A percentile compares a stretch with the other conserved stretches of the same genome.
phyloP scores from a whole-genome alignment of 2,329 filamentous ascomycete genomes.

The Dendryphion nanum region DNA sequence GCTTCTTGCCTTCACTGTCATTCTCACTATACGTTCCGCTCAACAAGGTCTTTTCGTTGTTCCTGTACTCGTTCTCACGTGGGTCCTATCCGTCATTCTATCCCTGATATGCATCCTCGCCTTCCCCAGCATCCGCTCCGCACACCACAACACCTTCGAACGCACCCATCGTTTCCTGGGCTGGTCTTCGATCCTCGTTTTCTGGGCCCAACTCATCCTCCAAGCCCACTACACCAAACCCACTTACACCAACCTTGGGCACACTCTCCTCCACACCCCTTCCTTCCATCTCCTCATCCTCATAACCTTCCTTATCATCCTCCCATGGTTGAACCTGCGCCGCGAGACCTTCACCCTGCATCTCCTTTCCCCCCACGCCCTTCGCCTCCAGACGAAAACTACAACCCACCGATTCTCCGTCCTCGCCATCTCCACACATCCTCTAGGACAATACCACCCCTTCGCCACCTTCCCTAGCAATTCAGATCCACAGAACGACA shows the following conservation, averaged over 20 bases:
- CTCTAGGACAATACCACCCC: conserved; percentile 36
- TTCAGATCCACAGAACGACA: background rate
- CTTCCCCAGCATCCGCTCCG: conserved; percentile 18
- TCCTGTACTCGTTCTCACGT: conserved; percentile 18
- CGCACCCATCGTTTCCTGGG: conserved; percentile 35
- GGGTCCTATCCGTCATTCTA: conserved; percentile 18
- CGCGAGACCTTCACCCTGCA: conserved; percentile 65
- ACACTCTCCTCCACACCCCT: conserved; percentile 14
- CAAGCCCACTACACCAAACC: background rate
- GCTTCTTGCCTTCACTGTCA: conserved; percentile 42
- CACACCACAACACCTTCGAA: conserved; percentile 34
- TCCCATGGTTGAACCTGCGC: conserved; percentile 72
- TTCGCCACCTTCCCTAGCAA: conserved; percentile 36
- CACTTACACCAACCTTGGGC: background rate
- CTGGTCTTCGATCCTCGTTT: conserved; percentile 28
- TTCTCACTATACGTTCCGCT: conserved; percentile 26
- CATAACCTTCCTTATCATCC: conserved; percentile 64
- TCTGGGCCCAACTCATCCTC: conserved; percentile 23
- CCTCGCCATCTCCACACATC: conserved; percentile 26
- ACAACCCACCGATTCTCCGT: conserved; percentile 30
- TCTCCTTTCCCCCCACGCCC: conserved; percentile 68
- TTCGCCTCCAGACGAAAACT: conserved; percentile 57
- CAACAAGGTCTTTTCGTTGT: conserved; percentile 8
- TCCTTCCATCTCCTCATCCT: conserved; percentile 65
- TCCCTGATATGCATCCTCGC: conserved; percentile 24